Evolutionary conservation across 2,329 filamentous ascomycete genomes (phyloP).

Genomic region (Aureobasidium sp.): DNA sequence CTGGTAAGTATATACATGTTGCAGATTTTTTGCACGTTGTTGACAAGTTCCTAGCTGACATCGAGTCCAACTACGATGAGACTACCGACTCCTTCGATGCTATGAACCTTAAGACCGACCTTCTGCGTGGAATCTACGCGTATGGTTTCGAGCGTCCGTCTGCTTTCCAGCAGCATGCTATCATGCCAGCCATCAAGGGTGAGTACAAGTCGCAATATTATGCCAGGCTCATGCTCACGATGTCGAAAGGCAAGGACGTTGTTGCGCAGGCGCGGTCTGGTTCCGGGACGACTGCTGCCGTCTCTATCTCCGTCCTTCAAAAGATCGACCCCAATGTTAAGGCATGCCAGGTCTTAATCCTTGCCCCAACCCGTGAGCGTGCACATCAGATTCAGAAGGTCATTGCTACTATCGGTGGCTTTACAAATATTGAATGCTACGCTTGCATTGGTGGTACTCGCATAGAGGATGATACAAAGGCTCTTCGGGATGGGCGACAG

Average conservation of each 20-base stretch:
- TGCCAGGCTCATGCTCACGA: background rate
- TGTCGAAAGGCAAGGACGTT: constrained; percentile 73
- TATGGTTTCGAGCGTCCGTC: constrained; percentile 99
- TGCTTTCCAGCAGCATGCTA: constrained; percentile 98
- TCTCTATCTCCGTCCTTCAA: constrained; percentile 98
- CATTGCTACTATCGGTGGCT: constrained; percentile 96
- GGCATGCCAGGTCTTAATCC: constrained; percentile 93
- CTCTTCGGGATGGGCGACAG: constrained; percentile 89
- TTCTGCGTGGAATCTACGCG: constrained; percentile 97
- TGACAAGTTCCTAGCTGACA: constrained; percentile 40
- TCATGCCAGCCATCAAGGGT: constrained; percentile 99
- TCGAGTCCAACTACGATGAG: constrained; percentile 99
- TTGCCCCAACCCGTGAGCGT: constrained; percentile 95
- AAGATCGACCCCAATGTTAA: constrained; percentile 94
- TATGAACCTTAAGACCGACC: constrained; percentile 94
- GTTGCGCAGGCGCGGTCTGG: constrained; percentile 99
- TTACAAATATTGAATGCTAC: constrained; percentile 99
- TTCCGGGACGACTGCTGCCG: constrained; percentile 99
- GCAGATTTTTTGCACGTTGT: background rate
- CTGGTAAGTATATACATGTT: constrained; percentile 1
- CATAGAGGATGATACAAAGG: constrained; percentile 97
- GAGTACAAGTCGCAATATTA: constrained; percentile 32
- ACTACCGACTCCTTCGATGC: constrained; percentile 98
- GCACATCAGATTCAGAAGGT: constrained; percentile 99
- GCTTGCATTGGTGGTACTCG: constrained; percentile 98